Percentiles rank a stretch among this genome's conserved stretches.
Evolutionary conservation across 805 yeast species (phyloP).

Genomic region (Lipomyces mesembrius): DNA sequence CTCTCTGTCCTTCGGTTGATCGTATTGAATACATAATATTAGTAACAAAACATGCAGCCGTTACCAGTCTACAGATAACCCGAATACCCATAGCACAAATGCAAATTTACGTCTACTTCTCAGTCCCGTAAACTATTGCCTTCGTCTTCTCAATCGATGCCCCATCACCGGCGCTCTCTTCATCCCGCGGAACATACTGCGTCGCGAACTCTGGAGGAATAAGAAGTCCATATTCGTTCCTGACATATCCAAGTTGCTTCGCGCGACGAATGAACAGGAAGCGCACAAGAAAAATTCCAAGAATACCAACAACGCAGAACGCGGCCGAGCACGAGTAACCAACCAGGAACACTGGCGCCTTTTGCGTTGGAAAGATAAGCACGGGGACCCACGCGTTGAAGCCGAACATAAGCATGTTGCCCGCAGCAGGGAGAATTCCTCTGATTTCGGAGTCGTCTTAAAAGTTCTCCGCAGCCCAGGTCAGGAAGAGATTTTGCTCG

Average conservation of each 20-base stretch:
- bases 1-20: too few relatives aligned
- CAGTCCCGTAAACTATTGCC: too few relatives aligned
- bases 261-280: conserved; percentile 16
- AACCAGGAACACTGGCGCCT: conserved; percentile 40
- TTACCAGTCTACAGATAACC: too few relatives aligned
- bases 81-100: too few relatives aligned
- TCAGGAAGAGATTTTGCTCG: conserved; percentile 36
- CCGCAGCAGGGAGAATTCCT: conserved; percentile 43
- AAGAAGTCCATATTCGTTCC: conserved; percentile 11
- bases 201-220: conserved; percentile 18
- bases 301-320: background rate
- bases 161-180: too few relatives aligned
- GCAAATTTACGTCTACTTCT: too few relatives aligned
- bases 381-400: conserved; percentile 50
- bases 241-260: background rate
- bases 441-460: conserved; percentile 42
- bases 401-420: conserved; percentile 44
- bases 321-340: conserved; percentile 29
- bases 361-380: conserved; percentile 47
- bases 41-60: too few relatives aligned
- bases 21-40: too few relatives aligned
- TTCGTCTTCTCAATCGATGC: too few relatives aligned
- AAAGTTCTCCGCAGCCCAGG: conserved; percentile 40
- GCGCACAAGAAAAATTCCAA: conserved; percentile 1
- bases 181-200: too few relatives aligned